phyloP scores from a whole-genome alignment of 495 filamentous ascomycete species.

The Halenospora varia region DNA sequence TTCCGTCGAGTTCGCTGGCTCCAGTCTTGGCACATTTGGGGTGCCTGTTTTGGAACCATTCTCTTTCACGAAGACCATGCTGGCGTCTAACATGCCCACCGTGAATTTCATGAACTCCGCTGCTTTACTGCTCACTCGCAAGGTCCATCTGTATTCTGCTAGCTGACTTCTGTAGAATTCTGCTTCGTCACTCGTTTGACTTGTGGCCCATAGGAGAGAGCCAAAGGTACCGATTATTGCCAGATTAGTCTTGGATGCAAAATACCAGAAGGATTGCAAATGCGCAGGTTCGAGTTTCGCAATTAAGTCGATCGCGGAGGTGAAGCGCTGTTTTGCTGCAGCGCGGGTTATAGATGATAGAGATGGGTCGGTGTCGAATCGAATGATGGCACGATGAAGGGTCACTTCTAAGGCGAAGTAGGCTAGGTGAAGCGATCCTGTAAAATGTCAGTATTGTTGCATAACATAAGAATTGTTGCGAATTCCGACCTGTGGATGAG shows the following conservation, averaged over 20 bases:
- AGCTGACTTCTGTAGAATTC: conserved; percentile 87
- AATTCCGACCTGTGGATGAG: conserved; percentile 48
- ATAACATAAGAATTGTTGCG: too few species aligned
- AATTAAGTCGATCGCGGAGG: conserved; percentile 72
- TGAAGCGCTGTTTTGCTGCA: conserved; percentile 74
- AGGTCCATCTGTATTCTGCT: conserved; percentile 89
- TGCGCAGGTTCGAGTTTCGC: conserved; percentile 67
- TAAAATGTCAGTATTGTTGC: neutral
- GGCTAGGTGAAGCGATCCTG: conserved; percentile 73
- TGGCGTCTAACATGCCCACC: conserved; percentile 22
- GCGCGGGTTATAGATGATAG: conserved; percentile 91
- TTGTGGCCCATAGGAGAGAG: conserved; percentile 77
- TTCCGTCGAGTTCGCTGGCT: neutral
- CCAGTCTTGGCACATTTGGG: neutral
- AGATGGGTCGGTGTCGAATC: conserved; percentile 57
- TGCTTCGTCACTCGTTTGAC: conserved; percentile 78
- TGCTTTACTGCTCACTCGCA: conserved; percentile 78
- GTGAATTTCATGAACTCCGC: conserved; percentile 36
- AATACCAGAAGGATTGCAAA: conserved; percentile 76
- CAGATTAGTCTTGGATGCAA: conserved; percentile 76
- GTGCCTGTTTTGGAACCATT: neutral
- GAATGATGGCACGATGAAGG: conserved; percentile 75
- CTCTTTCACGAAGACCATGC: conserved; percentile 20
- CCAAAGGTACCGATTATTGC: conserved; percentile 80
- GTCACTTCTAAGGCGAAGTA: conserved; percentile 84